Conservation (phyloP, 257 asterid genomes). For the Osmanthus fragrans region DNA sequence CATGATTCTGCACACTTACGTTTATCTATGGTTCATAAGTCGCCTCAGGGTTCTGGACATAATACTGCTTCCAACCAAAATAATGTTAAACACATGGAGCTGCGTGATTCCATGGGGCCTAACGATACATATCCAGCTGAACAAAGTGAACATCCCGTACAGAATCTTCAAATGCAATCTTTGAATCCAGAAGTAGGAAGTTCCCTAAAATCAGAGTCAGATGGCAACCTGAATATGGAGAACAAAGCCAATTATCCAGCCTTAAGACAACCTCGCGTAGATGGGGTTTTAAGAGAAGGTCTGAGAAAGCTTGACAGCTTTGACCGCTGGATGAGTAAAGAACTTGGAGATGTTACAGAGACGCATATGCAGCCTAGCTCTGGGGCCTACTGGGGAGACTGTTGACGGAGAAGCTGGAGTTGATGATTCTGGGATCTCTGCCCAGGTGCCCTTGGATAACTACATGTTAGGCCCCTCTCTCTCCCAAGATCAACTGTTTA, state of each 20-base stretch:
- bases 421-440: constrained; percentile 52
- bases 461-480: constrained; percentile 73
- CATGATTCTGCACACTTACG: constrained; percentile 38
- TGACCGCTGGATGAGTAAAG: constrained; percentile 96
- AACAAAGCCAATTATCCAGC: constrained; percentile 51
- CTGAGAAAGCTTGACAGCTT: constrained; percentile 93
- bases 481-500: constrained; percentile 80
- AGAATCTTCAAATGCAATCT: constrained; percentile 40
- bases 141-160: constrained; percentile 35
- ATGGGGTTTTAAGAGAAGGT: constrained; percentile 63
- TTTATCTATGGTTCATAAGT: constrained; percentile 53
- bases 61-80: constrained; percentile 6
- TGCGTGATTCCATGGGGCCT: constrained; percentile 35
- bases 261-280: constrained; percentile 61
- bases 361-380: constrained; percentile 60
- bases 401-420: constrained; percentile 68
- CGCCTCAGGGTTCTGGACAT: constrained; percentile 22
- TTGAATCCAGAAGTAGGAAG: constrained; percentile 36
- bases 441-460: constrained; percentile 59
- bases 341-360: constrained; percentile 88
- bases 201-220: constrained; percentile 41
- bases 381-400: constrained; percentile 76
- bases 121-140: constrained; percentile 37
- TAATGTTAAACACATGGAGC: constrained; percentile 39
- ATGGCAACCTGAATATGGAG: constrained; percentile 41